phyloP scores from a whole-genome alignment of 140 eudicot genomes.

The Oenanthe javanica region DNA sequence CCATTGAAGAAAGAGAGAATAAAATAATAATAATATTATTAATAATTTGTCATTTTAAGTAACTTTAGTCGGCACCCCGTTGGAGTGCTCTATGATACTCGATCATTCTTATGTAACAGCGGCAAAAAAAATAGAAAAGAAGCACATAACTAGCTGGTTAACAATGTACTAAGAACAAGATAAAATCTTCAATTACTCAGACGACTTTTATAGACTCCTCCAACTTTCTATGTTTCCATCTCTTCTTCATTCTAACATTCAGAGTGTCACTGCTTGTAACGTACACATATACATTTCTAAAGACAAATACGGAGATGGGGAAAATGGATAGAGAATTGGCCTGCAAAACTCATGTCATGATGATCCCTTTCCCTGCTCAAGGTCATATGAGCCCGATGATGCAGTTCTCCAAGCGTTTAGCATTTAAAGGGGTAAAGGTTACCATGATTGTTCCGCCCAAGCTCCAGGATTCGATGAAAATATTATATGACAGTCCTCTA shows the following conservation, averaged over 20 bases:
- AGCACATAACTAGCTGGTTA: background rate
- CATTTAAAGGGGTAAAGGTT: constrained; percentile 27
- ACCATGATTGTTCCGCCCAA: constrained; percentile 13
- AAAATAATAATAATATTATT: too few species aligned
- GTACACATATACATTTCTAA: background rate
- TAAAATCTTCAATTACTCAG: background rate
- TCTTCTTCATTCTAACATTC: background rate
- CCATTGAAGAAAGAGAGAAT: too few species aligned
- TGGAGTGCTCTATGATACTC: background rate
- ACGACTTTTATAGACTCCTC: background rate
- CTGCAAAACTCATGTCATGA: constrained; percentile 3
- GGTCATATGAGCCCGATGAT: constrained; percentile 50
- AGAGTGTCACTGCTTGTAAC: background rate
- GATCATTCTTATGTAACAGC: background rate
- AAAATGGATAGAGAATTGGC: background rate
- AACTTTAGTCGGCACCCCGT: too few species aligned
- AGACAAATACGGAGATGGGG: background rate
- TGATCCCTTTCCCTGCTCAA: constrained; percentile 48
- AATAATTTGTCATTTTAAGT: too few species aligned
- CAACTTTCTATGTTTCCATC: background rate
- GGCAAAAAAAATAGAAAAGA: background rate
- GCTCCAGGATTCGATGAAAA: background rate
- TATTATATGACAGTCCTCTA: background rate
- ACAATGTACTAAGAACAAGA: background rate
- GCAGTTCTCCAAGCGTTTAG: constrained; percentile 38